Conservation (phyloP, 1,139 yeast genomes). For the Zygosaccharomyces sapae region DNA sequence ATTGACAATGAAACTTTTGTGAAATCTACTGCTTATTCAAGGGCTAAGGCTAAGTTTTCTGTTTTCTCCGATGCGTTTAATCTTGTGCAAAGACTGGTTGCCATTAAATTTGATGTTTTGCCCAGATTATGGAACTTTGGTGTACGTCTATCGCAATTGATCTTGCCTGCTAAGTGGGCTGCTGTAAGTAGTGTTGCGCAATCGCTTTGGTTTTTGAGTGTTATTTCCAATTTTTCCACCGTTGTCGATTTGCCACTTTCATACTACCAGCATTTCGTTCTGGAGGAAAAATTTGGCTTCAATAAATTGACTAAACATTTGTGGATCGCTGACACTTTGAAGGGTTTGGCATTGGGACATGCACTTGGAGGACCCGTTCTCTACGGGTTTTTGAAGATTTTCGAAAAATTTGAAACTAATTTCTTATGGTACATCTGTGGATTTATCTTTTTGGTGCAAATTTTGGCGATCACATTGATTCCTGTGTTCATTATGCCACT, state of each 20-base stretch:
- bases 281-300: constrained; percentile 91
- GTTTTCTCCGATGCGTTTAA: constrained; percentile 52
- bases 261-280: constrained; percentile 75
- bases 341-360: constrained; percentile 50
- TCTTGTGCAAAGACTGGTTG: constrained; percentile 52
- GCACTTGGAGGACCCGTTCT: constrained; percentile 69
- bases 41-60: constrained; percentile 75
- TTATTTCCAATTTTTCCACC: constrained; percentile 47
- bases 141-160: constrained; percentile 41
- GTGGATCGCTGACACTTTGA: constrained; percentile 70
- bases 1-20: constrained; percentile 68
- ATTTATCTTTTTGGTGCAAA: constrained; percentile 66
- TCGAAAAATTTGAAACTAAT: constrained; percentile 71
- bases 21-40: constrained; percentile 74
- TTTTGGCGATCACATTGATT: constrained; percentile 64
- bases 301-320: constrained; percentile 72
- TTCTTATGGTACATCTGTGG: constrained; percentile 77
- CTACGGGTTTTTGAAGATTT: constrained; percentile 72
- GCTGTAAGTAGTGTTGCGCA: constrained; percentile 58
- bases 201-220: constrained; percentile 59
- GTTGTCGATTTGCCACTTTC: constrained; percentile 60
- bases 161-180: constrained; percentile 37
- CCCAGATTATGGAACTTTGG: constrained; percentile 62
- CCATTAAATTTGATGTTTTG: constrained; percentile 57
- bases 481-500: constrained; percentile 88